Base-by-base conservation (phyloP, 2,329 filamentous ascomycete species). In the Pezicula carpinea region DNA sequence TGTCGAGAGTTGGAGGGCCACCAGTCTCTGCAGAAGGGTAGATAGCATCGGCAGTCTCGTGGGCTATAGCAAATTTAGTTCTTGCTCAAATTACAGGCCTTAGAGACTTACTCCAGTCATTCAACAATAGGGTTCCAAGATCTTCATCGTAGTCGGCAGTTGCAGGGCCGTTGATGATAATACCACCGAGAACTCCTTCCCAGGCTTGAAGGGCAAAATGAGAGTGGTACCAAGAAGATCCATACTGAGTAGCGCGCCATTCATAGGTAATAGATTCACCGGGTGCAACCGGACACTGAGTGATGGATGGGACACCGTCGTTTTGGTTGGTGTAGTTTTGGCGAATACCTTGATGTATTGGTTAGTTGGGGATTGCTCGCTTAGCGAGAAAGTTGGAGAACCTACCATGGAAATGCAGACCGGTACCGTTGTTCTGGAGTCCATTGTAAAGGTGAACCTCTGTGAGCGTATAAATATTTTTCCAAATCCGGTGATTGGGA, bases 211-310 rank as follows among this genome's bases (percentile, higher is more conserved):
- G 54, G 7, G 65, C 66, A 53, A 76, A 76, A 57, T 84, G 80
- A 2, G 74, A 78, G 60, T 84, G 80, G 46, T 82, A 83, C 76
- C 78, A 82, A 2, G 68, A 69, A 0, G 73, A 66, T 5, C 80
- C 76, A 48, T 53, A 49, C 60, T 43, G 49, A 18, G 33, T 50
- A 17, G 51, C 53, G 23, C 46, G 43, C 39, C 49, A 58, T 32
- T 44, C 50, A 39, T 59, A 59, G 18, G 49, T 54, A 18, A 52
- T 48, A 34, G 32, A 48, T 39, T 46, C 47, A n/a, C 51, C 75
- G 0, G 75, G 73, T 0, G 77, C 66, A 49, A 85, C 79, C 2
- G 84, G 82, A 52, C 84, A 89, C 61, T 88, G 82, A 5, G 74
- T 76, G 26, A 77, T 46, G 10, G 71, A 69, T 21, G 65, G 64